phyloP scores from a whole-genome alignment of 2,329 filamentous ascomycete genomes.

The Didymellaceae sp. region DNA sequence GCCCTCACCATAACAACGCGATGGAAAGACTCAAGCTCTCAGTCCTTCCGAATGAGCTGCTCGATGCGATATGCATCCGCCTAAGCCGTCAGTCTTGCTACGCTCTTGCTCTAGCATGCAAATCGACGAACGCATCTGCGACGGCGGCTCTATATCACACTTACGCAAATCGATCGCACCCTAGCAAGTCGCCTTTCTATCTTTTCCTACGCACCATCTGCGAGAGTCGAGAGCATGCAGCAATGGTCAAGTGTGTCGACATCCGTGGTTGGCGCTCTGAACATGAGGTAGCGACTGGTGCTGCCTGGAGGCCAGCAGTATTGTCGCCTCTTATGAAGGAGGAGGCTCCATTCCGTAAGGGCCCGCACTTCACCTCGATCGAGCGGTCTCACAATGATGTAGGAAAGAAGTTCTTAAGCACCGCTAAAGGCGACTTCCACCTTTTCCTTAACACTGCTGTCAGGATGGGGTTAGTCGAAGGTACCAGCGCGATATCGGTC shows the following conservation, averaged over 20 bases:
- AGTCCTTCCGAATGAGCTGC: slow-evolving; percentile 1
- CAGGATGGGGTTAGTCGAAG: neutral
- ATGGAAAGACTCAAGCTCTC: too few relatives aligned
- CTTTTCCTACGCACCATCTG: slow-evolving; percentile 4
- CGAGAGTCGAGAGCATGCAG: slow-evolving; percentile 3
- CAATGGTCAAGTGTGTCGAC: slow-evolving; percentile 5
- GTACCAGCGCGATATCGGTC: neutral
- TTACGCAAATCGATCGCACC: neutral
- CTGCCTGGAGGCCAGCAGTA: slow-evolving; percentile 1
- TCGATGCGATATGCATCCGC: neutral
- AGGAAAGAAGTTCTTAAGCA: too few relatives aligned
- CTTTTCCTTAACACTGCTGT: neutral
- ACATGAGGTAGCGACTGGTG: slow-evolving; percentile 8
- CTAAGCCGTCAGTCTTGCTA: neutral
- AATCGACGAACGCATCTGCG: neutral
- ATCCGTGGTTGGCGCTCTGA: slow-evolving; percentile 21
- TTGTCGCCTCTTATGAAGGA: neutral
- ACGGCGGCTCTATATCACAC: neutral
- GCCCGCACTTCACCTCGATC: neutral
- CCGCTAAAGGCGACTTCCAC: neutral
- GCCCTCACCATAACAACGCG: too few relatives aligned
- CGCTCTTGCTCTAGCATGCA: slow-evolving; percentile 3
- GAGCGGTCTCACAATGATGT: too few relatives aligned
- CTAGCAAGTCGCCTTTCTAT: neutral
- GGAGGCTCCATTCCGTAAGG: neutral